Evolutionary conservation across 2,329 filamentous ascomycete genomes (phyloP).

Genomic region (Emericellopsis atlantica): DNA sequence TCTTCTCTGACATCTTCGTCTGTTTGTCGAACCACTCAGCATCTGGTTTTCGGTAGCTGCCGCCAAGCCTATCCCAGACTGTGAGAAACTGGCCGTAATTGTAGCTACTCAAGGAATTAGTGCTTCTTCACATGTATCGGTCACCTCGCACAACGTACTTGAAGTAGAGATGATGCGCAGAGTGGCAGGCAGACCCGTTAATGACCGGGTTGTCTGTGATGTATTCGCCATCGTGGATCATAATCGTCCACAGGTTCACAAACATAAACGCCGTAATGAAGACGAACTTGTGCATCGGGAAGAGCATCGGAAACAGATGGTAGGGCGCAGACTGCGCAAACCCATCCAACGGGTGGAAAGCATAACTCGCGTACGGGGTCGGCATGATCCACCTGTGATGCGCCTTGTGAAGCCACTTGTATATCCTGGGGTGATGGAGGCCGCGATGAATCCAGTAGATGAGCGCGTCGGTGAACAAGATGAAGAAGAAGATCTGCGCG

Average conservation of each 20-base stretch:
- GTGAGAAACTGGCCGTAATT: slow-evolving; percentile 72
- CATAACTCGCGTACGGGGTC: slow-evolving; percentile 31
- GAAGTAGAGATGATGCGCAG: slow-evolving; percentile 35
- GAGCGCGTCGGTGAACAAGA: slow-evolving; percentile 29
- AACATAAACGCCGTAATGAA: slow-evolving; percentile 29
- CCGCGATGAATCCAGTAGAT: slow-evolving; percentile 36
- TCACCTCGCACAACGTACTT: slow-evolving; percentile 6
- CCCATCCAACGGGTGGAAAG: slow-evolving; percentile 33
- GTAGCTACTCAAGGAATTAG: slow-evolving; percentile 7
- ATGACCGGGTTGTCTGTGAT: slow-evolving; percentile 31
- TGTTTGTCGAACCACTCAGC: slow-evolving; percentile 59
- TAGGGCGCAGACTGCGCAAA: slow-evolving; percentile 32
- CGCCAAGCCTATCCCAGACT: slow-evolving; percentile 60
- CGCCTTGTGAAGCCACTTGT: slow-evolving; percentile 34
- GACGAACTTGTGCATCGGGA: slow-evolving; percentile 30
- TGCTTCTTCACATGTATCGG: no score
- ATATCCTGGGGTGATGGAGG: slow-evolving; percentile 30
- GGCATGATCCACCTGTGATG: slow-evolving; percentile 37
- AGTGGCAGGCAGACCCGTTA: slow-evolving; percentile 35
- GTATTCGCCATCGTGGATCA: slow-evolving; percentile 37
- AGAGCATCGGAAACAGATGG: slow-evolving; percentile 30
- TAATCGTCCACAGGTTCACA: slow-evolving; percentile 34
- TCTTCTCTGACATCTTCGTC: slow-evolving; percentile 54
- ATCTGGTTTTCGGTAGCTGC: slow-evolving; percentile 61
- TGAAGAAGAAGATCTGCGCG: slow-evolving; percentile 25